Conservation (phyloP, 371 early-diverging fungal genomes). For the Circinella minor region DNA sequence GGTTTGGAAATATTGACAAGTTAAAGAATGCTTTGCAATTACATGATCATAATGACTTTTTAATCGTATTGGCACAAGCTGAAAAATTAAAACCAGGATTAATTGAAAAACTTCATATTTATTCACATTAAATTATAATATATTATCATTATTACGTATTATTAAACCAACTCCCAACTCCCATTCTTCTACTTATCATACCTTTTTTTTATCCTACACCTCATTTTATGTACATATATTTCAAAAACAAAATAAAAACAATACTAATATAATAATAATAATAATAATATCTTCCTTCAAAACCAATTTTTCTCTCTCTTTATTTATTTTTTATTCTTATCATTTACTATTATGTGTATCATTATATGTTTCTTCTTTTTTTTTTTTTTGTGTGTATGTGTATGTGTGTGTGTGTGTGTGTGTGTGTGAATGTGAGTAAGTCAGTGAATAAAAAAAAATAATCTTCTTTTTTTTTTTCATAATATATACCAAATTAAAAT, state of each 20-base stretch:
- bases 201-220: too few relatives aligned
- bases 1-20: background rate
- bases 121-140: background rate
- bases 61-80: slow-evolving; percentile 58
- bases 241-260: background rate
- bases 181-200: background rate
- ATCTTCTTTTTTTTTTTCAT: background rate
- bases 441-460: too few relatives aligned
- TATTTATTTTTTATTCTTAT: background rate
- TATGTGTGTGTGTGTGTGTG: too few relatives aligned
- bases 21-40: slow-evolving; percentile 41
- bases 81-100: slow-evolving; percentile 59
- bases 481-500: too few relatives aligned
- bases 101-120: slow-evolving; percentile 27
- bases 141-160: background rate
- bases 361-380: background rate
- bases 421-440: too few relatives aligned
- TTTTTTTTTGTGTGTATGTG: too few relatives aligned
- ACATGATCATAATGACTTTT: slow-evolving; percentile 43
- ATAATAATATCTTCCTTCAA: too few relatives aligned
- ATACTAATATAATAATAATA: background rate
- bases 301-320: background rate
- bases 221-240: too few relatives aligned
- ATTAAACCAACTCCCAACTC: background rate
- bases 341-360: background rate